A percentile compares a stretch with the other conserved stretches of the same genome.
phyloP scores from a whole-genome alignment of 139 green algal species.

The Spirogloea muscicola region DNA sequence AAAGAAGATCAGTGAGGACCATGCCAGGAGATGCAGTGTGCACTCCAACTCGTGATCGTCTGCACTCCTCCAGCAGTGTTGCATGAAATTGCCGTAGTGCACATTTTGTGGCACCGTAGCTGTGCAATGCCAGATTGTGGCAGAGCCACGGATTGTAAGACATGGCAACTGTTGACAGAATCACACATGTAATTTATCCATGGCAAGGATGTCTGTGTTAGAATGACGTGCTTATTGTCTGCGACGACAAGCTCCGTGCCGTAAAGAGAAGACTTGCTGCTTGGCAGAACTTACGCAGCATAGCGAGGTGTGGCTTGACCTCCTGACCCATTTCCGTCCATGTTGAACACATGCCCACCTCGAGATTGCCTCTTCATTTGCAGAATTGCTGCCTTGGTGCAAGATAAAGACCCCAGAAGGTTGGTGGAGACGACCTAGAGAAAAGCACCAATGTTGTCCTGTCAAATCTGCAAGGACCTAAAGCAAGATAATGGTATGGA shows the following conservation, averaged over 20 bases:
- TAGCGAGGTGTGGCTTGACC: constrained; percentile 72
- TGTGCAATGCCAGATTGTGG: constrained; percentile 2
- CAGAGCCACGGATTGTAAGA: background rate
- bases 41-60: constrained; percentile 45
- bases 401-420: constrained; percentile 73
- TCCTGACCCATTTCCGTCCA: constrained; percentile 77
- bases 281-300: constrained; percentile 46
- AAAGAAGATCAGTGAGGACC: constrained; percentile 84
- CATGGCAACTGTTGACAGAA: no score
- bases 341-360: constrained; percentile 84
- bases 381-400: constrained; percentile 55
- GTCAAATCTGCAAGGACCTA: no score
- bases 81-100: constrained; percentile 15
- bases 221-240: no score
- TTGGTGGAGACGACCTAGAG: constrained; percentile 81
- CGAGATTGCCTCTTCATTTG: constrained; percentile 55
- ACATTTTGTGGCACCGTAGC: constrained; percentile 35
- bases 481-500: no score
- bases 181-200: background rate
- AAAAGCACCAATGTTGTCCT: no score
- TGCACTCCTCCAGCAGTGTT: constrained; percentile 19
- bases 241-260: no score
- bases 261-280: no score
- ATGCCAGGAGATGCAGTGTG: constrained; percentile 78
- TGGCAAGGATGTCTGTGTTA: no score